phyloP scores from a whole-genome alignment of 2,329 filamentous ascomycete genomes.

The Diaporthe aspalathi region DNA sequence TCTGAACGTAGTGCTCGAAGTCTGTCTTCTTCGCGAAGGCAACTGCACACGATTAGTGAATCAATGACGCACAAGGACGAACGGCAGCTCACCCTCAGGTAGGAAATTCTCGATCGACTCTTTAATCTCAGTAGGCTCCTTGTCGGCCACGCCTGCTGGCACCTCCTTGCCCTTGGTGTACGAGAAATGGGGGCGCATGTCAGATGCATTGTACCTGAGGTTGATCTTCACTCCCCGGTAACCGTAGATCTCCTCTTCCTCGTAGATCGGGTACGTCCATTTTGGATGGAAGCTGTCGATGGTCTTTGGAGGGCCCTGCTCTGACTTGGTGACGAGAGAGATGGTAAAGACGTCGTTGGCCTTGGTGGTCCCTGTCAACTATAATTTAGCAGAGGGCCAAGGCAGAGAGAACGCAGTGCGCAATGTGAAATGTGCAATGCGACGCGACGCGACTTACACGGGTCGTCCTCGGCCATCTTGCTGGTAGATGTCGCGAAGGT shows the following conservation, averaged over 20 bases:
- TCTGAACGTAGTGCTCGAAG: slow-evolving; percentile 70
- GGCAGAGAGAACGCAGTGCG: background rate
- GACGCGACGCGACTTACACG: slow-evolving; percentile 31
- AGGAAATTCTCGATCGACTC: slow-evolving; percentile 73
- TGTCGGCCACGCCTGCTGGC: slow-evolving; percentile 62
- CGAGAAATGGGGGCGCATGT: slow-evolving; percentile 82
- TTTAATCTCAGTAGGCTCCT: slow-evolving; percentile 75
- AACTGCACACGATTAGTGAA: slow-evolving; percentile 57
- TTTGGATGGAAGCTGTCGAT: slow-evolving; percentile 81
- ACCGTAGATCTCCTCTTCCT: slow-evolving; percentile 93
- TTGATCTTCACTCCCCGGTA: slow-evolving; percentile 85
- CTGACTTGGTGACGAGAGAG: slow-evolving; percentile 65
- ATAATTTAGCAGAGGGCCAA: slow-evolving; percentile 8
- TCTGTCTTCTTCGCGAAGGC: slow-evolving; percentile 73
- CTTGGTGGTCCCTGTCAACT: slow-evolving; percentile 64
- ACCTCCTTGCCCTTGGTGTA: slow-evolving; percentile 80
- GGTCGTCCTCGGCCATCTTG: slow-evolving; percentile 36
- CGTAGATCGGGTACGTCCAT: slow-evolving; percentile 93
- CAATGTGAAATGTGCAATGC: background rate
- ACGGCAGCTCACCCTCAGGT: slow-evolving; percentile 66
- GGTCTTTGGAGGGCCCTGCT: slow-evolving; percentile 61
- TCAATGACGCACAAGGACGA: background rate
- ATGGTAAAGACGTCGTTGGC: slow-evolving; percentile 73
- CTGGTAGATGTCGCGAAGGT: background rate
- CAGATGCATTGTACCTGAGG: slow-evolving; percentile 73